Percentiles rank a stretch among this genome's conserved stretches.
Conservation (phyloP, 257 asterid species). For the Plantago major region DNA sequence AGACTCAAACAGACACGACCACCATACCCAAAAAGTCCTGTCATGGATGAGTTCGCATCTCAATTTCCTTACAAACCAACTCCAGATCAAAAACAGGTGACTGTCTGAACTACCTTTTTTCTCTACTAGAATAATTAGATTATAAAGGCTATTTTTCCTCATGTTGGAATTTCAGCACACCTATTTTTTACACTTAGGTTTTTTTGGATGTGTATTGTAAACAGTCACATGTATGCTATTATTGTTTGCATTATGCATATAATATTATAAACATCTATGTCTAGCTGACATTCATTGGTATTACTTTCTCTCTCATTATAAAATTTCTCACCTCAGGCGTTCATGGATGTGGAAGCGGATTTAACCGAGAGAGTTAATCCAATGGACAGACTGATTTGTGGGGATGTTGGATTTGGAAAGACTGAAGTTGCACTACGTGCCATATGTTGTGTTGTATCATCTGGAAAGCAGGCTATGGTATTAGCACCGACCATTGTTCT, state of each 20-base stretch:
- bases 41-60: constrained; percentile 65
- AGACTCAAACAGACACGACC: constrained; percentile 92
- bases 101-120: constrained; percentile 10
- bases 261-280: constrained; percentile 15
- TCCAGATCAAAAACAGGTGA: constrained; percentile 84
- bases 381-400: constrained; percentile 96
- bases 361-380: constrained; percentile 87
- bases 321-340: constrained; percentile 61
- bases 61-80: constrained; percentile 85
- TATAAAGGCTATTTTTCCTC: constrained; percentile 14
- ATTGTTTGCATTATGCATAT: not conserved
- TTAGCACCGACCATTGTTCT: constrained; percentile 92
- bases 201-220: constrained; percentile 10
- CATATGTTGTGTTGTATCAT: constrained; percentile 80
- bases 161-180: constrained; percentile 7
- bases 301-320: constrained; percentile 39
- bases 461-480: constrained; percentile 94
- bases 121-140: constrained; percentile 12
- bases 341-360: constrained; percentile 87
- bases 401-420: constrained; percentile 98
- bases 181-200: constrained; percentile 2
- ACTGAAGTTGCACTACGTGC: constrained; percentile 99
- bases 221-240: not conserved
- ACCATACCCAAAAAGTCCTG: constrained; percentile 61
- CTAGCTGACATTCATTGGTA: constrained; percentile 25